These are phyloP conservation scores for Apiotrichum sp. DNA, from an alignment of 1,284 basidiomycete genomes.

Conservation along the genomic window DNA sequence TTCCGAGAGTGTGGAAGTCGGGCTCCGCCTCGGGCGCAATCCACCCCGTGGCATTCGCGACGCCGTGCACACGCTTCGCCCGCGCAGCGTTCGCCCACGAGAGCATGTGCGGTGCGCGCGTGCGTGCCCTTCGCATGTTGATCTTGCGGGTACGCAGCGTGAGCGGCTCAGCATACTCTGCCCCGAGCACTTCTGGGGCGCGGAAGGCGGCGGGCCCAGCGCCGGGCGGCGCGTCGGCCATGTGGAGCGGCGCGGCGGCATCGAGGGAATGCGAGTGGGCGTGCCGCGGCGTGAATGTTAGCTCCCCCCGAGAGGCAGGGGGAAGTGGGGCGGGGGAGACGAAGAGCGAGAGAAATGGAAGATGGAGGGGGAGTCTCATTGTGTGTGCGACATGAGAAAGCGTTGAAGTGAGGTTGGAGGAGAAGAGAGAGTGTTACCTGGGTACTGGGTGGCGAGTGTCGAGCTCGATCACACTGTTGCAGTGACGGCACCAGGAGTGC, in stretches of 20 bases:
- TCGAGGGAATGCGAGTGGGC: constrained; percentile 26
- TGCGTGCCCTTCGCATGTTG: constrained; percentile 32
- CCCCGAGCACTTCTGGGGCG: background rate
- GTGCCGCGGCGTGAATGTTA: constrained; percentile 31
- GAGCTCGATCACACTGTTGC: no score
- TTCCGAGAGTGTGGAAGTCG: background rate
- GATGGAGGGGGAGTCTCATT: background rate
- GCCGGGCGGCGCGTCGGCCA: background rate
- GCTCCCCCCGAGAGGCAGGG: background rate
- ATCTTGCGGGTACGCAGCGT: constrained; percentile 28
- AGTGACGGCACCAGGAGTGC: no score
- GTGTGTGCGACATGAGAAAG: background rate
- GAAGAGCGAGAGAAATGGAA: background rate
- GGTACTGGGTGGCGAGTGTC: no score
- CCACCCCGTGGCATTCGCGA: constrained; percentile 11
- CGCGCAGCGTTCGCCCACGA: constrained; percentile 27
- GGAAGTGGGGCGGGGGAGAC: background rate
- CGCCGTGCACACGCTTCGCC: background rate
- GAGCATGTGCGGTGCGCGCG: constrained; percentile 34
- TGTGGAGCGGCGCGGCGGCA: constrained; percentile 1
- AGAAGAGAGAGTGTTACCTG: no score
- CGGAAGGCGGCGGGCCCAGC: background rate
- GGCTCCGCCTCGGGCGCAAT: constrained; percentile 1
- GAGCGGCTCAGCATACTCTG: constrained; percentile 8
- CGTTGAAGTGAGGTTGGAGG: no score